phyloP scores from a whole-genome alignment of 495 filamentous ascomycete species.

The Penicillium arizonense region DNA sequence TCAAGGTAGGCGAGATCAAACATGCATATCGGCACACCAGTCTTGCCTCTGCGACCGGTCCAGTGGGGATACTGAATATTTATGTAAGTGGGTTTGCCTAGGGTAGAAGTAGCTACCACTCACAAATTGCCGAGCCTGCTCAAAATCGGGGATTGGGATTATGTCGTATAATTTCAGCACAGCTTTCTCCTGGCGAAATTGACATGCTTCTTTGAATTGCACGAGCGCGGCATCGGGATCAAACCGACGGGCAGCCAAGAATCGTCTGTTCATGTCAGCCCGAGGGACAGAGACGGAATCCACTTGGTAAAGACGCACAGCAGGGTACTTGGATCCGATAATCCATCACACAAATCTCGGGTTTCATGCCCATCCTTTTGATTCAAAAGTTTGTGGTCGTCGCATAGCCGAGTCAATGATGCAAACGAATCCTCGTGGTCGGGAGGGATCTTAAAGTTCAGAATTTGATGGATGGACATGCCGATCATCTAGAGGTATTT shows the following conservation, averaged over 20 bases:
- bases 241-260: conserved; percentile 27
- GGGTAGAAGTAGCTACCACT: background rate
- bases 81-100: background rate
- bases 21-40: conserved; percentile 27
- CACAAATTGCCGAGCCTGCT: conserved; percentile 25
- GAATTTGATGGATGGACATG: no score
- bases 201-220: conserved; percentile 21
- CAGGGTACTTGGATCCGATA: conserved; percentile 29
- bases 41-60: conserved; percentile 32
- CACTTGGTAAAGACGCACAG: conserved; percentile 15
- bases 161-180: conserved; percentile 22
- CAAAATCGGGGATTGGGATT: conserved; percentile 23
- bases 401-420: conserved; percentile 18
- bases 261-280: conserved; percentile 22
- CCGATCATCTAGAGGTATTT: no score
- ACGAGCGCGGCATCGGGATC: conserved; percentile 15
- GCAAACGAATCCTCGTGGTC: conserved; percentile 1
- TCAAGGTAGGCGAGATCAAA: conserved; percentile 21
- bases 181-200: conserved; percentile 20
- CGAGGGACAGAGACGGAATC: background rate
- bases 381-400: conserved; percentile 20
- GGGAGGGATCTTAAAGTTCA: background rate
- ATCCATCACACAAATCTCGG: conserved; percentile 20
- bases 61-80: conserved; percentile 30
- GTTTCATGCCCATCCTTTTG: conserved; percentile 16